phyloP scores from a whole-genome alignment of 768 basidiomycete genomes.

The Pisolithus albus region DNA sequence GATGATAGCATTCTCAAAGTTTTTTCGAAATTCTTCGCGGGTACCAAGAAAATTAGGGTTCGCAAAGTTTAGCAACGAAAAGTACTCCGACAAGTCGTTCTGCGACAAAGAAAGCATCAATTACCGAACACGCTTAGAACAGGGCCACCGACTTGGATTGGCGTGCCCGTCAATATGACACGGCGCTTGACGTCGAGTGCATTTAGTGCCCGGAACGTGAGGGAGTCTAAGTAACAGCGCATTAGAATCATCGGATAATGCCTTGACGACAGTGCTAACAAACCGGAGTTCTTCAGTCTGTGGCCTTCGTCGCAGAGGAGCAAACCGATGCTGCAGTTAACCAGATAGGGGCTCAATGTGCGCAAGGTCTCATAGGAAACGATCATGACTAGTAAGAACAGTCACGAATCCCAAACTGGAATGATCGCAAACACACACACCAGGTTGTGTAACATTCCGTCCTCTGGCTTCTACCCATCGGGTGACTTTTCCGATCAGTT shows the following conservation, averaged over 20 bases:
- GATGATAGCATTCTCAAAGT: slow-evolving; percentile 88
- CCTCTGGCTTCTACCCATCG: slow-evolving; percentile 89
- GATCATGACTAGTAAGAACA: slow-evolving; percentile 74
- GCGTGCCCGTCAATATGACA: slow-evolving; percentile 91
- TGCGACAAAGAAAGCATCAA: slow-evolving; percentile 23
- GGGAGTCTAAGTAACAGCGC: slow-evolving; percentile 52
- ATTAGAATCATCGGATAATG: slow-evolving; percentile 4
- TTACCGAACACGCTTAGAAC: slow-evolving; percentile 1
- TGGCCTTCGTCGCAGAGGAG: slow-evolving; percentile 98
- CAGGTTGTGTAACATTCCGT: slow-evolving; percentile 86
- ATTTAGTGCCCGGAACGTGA: slow-evolving; percentile 81
- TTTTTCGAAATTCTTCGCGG: slow-evolving; percentile 88
- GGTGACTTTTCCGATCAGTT: slow-evolving; percentile 69
- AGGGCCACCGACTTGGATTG: slow-evolving; percentile 61
- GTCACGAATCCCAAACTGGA: not conserved
- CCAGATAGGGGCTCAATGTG: slow-evolving; percentile 67
- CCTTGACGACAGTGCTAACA: slow-evolving; percentile 13
- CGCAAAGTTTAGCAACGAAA: slow-evolving; percentile 87
- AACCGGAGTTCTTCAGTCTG: slow-evolving; percentile 91
- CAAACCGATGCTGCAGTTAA: slow-evolving; percentile 77
- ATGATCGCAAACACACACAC: slow-evolving; percentile 32
- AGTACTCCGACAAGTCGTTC: slow-evolving; percentile 94
- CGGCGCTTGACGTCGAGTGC: slow-evolving; percentile 80
- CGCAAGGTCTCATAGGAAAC: slow-evolving; percentile 96
- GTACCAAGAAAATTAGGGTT: slow-evolving; percentile 87